These are phyloP conservation scores for Aphanomyces euteiches DNA, from an alignment of 352 stramenopile genomes.

Conservation along the genomic window DNA sequence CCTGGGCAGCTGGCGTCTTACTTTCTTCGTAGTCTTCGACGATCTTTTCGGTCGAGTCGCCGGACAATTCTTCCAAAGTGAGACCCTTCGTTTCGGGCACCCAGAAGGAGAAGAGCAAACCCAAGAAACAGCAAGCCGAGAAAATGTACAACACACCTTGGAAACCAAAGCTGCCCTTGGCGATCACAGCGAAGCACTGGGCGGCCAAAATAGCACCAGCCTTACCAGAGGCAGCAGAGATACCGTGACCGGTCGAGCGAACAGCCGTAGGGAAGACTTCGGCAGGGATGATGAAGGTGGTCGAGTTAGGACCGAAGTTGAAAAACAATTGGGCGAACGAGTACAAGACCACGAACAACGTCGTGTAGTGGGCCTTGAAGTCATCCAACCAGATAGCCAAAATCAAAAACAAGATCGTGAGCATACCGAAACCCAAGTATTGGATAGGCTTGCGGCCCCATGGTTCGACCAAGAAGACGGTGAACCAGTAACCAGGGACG, in stretches of 20 bases:
- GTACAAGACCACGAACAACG: slow-evolving; percentile 51
- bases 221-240: slow-evolving; percentile 72
- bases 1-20: neutral
- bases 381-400: slow-evolving; percentile 49
- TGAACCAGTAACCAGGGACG: slow-evolving; percentile 65
- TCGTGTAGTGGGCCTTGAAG: slow-evolving; percentile 39
- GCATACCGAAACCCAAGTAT: slow-evolving; percentile 49
- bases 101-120: slow-evolving; percentile 50
- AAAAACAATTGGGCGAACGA: slow-evolving; percentile 57
- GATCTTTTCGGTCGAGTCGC: neutral
- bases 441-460: slow-evolving; percentile 58
- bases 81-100: slow-evolving; percentile 52
- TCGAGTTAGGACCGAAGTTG: slow-evolving; percentile 66
- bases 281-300: slow-evolving; percentile 83
- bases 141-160: slow-evolving; percentile 51
- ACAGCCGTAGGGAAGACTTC: slow-evolving; percentile 75
- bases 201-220: slow-evolving; percentile 58
- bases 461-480: slow-evolving; percentile 51
- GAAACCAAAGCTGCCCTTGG: slow-evolving; percentile 43
- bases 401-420: slow-evolving; percentile 49
- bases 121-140: slow-evolving; percentile 45
- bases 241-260: slow-evolving; percentile 79
- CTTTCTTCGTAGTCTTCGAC: slow-evolving; percentile 5
- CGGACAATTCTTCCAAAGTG: slow-evolving; percentile 45
- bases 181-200: slow-evolving; percentile 47